Conservation (phyloP, 106 monocot genomes). For the Dioscorea zingiberensis region DNA sequence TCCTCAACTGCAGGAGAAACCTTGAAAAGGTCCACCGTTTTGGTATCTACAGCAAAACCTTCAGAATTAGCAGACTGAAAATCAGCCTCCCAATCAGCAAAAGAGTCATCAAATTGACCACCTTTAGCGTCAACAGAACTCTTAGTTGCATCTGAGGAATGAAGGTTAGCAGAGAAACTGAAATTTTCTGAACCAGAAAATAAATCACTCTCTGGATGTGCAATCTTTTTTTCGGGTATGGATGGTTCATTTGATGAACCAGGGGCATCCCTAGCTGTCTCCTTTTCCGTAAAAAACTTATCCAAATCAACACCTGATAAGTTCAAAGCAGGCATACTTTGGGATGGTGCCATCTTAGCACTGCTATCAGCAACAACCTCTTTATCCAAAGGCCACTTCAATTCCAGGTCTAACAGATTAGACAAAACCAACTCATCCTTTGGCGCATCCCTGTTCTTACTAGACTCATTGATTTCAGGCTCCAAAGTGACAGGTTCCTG, state of each 20-base stretch:
- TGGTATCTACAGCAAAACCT: constrained; percentile 2
- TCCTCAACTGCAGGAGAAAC: neutral
- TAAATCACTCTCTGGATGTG: constrained; percentile 8
- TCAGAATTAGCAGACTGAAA: constrained; percentile 50
- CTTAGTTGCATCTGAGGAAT: constrained; percentile 12
- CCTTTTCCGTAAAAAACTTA: constrained; percentile 47
- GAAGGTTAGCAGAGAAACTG: constrained; percentile 26
- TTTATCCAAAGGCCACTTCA: constrained; percentile 37
- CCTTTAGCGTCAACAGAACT: constrained; percentile 18
- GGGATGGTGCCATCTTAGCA: constrained; percentile 6
- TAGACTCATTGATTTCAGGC: constrained; percentile 34
- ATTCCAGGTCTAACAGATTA: constrained; percentile 52
- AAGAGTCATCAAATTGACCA: constrained; percentile 23
- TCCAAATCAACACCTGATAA: constrained; percentile 66
- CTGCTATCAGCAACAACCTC: constrained; percentile 15
- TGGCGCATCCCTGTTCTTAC: constrained; percentile 22
- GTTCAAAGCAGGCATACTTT: constrained; percentile 29
- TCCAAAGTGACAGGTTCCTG: constrained; percentile 61
- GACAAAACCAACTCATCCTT: constrained; percentile 41
- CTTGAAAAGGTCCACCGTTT: constrained; percentile 6
- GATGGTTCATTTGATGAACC: constrained; percentile 6
- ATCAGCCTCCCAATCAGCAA: constrained; percentile 63
- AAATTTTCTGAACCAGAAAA: constrained; percentile 17
- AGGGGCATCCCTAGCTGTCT: constrained; percentile 3
- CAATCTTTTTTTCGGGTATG: constrained; percentile 6